Conservation (phyloP, 2,329 filamentous ascomycete species). For the Whalleya microplaca region DNA sequence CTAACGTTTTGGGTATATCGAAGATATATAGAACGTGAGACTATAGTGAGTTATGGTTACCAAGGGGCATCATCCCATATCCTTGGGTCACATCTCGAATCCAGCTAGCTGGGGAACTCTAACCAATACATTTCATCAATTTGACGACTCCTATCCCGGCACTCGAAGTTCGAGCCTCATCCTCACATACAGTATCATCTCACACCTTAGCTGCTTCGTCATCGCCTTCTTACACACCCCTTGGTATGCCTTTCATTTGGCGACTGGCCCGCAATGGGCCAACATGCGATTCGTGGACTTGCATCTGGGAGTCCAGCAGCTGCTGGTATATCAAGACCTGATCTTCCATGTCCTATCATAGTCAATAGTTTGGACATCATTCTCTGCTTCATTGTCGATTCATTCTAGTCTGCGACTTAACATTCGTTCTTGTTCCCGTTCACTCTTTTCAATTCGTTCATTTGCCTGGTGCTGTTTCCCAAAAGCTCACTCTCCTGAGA, state of each 20-base stretch:
- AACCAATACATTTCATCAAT: neutral
- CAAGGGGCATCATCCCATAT: neutral
- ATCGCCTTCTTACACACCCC: neutral
- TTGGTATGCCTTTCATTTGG: neutral
- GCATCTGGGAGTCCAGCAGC: neutral
- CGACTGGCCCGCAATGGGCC: neutral
- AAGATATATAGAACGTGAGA: neutral
- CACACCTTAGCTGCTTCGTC: neutral
- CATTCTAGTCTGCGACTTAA: conserved; percentile 8
- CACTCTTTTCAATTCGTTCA: conserved; percentile 1
- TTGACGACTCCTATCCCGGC: neutral
- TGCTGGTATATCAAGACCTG: neutral
- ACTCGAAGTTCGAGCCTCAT: neutral
- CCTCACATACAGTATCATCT: neutral
- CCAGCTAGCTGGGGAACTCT: neutral
- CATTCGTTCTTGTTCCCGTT: neutral
- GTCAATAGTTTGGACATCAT: neutral
- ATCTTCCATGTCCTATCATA: neutral
- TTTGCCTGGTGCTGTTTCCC: conserved; percentile 5
- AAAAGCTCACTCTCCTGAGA: neutral
- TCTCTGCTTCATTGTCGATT: neutral
- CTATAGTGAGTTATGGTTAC: neutral
- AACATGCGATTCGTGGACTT: neutral
- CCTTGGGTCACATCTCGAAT: neutral
- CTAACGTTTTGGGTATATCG: neutral